These are phyloP conservation scores for Sphaerobolus stellatus DNA, from an alignment of 1,284 basidiomycete species.

Conservation along the genomic window DNA sequence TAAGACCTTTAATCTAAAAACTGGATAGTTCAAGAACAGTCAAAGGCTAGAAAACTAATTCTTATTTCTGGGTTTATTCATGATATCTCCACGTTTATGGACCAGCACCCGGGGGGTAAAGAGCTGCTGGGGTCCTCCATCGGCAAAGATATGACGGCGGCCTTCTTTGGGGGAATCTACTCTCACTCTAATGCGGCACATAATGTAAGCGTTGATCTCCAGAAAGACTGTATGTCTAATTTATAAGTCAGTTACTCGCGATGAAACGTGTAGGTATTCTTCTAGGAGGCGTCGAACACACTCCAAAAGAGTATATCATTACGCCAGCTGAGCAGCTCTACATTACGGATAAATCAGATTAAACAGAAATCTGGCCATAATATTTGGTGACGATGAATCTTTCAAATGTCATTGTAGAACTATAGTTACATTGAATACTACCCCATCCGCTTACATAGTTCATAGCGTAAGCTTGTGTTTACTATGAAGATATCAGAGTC, in stretches of 20 bases:
- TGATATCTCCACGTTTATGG: conserved; percentile 73
- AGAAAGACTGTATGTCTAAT: background rate
- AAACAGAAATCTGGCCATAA: too few relatives aligned
- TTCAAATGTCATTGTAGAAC: too few relatives aligned
- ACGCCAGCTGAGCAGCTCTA: conserved; percentile 63
- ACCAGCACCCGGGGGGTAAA: conserved; percentile 82
- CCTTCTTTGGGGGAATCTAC: conserved; percentile 84
- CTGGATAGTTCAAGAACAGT: conserved; percentile 61
- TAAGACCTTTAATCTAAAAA: conserved; percentile 6
- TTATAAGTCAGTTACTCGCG: conserved; percentile 54
- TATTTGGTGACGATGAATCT: too few relatives aligned
- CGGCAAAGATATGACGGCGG: conserved; percentile 80
- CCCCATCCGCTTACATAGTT: too few relatives aligned
- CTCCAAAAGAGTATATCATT: conserved; percentile 43
- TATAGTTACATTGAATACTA: too few relatives aligned
- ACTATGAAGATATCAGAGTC: too few relatives aligned
- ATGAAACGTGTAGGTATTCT: conserved; percentile 90
- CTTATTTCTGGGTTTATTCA: conserved; percentile 86
- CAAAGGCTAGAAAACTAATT: conserved; percentile 63
- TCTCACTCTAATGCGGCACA: conserved; percentile 84
- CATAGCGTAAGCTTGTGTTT: too few relatives aligned
- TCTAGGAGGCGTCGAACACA: conserved; percentile 67
- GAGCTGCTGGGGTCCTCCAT: conserved; percentile 59
- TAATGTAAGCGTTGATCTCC: conserved; percentile 50
- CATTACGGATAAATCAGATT: background rate